A percentile compares a stretch with the other conserved stretches of the same genome.
These are phyloP conservation scores for Aureobasidium sp. DNA, from an alignment of 2,329 filamentous ascomycete species.

Conservation along the genomic window DNA sequence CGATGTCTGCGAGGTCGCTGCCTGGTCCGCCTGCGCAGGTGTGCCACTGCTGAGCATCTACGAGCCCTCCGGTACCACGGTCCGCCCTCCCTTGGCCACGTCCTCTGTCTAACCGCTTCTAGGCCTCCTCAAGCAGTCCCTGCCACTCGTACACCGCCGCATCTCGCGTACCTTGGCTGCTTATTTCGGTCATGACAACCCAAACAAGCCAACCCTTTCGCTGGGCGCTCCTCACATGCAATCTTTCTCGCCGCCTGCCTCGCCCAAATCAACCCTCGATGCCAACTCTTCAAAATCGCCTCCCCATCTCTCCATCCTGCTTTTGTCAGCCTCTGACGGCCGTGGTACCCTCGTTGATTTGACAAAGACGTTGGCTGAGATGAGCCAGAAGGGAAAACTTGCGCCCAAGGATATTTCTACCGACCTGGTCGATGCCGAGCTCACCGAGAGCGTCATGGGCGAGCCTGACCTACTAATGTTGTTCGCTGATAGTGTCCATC, in stretches of 20 bases:
- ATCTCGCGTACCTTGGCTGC: conserved; percentile 71
- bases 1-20: conserved; percentile 82
- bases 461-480: conserved; percentile 87
- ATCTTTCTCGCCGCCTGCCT: conserved; percentile 45
- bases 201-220: conserved; percentile 60
- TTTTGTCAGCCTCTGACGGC: conserved; percentile 82
- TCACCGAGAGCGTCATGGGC: conserved; percentile 67
- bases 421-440: conserved; percentile 82
- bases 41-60: conserved; percentile 86
- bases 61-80: conserved; percentile 68
- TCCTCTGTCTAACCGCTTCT: conserved; percentile 7
- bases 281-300: conserved; percentile 19
- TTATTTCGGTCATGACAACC: conserved; percentile 66
- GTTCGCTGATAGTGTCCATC: conserved; percentile 73
- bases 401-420: conserved; percentile 70
- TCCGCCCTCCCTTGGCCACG: background rate
- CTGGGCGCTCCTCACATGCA: conserved; percentile 64
- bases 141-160: conserved; percentile 73
- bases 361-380: conserved; percentile 86
- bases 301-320: conserved; percentile 54
- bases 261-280: conserved; percentile 28
- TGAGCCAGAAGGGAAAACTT: conserved; percentile 86
- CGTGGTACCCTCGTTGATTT: conserved; percentile 91
- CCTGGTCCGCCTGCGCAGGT: conserved; percentile 85
- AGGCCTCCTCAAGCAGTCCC: conserved; percentile 85